Evolutionary conservation across 768 basidiomycete species (phyloP), one percentile per base, ranked within the genome.

Genomic region (Trametes elegans): DNA sequence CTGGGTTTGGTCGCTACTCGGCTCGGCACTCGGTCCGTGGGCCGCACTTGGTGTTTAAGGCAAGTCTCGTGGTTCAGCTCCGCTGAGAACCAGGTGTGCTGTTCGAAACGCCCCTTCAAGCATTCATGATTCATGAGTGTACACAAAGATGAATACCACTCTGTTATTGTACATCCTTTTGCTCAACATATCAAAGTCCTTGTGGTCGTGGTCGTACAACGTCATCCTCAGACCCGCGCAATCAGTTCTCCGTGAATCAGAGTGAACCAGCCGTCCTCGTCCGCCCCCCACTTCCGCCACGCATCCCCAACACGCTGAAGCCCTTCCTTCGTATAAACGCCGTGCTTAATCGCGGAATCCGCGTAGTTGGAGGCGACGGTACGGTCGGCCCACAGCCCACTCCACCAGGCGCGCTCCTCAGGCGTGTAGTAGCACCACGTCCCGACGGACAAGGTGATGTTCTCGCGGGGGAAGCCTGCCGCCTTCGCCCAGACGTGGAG

Each of bases 371-470:
- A 76, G 2, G 55, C 38, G 2, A 72, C 55, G 1, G 66, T 68
- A 5, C 77, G 61, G 14, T 74, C 74, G 10, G 74, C 73, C 74
- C 73, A 76, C 32, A 71, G 27, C 11, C 57, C 64, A 5, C 73
- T 66, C 71, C 70, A 78, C 72, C 72, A 77, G 10, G 57, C 62
- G 0, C 70, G 64, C 29, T 78, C 74, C 52, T 73, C 72, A 0
- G 65, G 49, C 0, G 67, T 70, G 46, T 64, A 69, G 60, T 58
- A 76, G 62, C 73, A 74, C 74, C 69, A 73, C 24, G 68, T 64
- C 3, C 73, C 69, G 0, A 62, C 68, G 8, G 65, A 66, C 41
- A 65, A 53, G 1, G 63, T 65, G 23, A 77, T 67, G 13, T 62
- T 55, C 1, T 48, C 53, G 3, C 65, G 47, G 7, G 61, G 48